Conservation (phyloP, 208 protist species). For the Leishmania major region DNA sequence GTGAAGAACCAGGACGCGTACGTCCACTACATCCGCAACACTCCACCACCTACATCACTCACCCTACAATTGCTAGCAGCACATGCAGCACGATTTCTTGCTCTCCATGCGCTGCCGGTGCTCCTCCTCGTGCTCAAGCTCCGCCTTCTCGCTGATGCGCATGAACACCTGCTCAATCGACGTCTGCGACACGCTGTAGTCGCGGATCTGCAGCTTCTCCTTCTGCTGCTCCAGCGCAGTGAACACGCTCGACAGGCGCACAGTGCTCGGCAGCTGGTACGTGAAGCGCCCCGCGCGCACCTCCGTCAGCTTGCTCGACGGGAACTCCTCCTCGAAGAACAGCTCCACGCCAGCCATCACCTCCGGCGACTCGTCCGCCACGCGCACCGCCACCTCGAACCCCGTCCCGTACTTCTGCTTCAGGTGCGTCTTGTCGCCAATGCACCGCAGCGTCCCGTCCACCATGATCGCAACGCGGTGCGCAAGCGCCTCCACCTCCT, state of each 20-base stretch:
- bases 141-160: constrained; percentile 66
- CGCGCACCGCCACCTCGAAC: constrained; percentile 57
- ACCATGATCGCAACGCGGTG: constrained; percentile 90
- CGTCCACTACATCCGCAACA: too few species aligned
- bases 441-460: constrained; percentile 81
- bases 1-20: too few species aligned
- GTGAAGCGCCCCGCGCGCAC: constrained; percentile 42
- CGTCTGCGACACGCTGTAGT: constrained; percentile 82
- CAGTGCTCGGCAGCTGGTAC: constrained; percentile 43
- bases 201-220: constrained; percentile 43
- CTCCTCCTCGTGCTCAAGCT: constrained; percentile 38
- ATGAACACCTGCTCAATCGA: constrained; percentile 91
- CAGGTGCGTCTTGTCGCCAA: constrained; percentile 88
- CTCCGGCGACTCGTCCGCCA: constrained; percentile 20
- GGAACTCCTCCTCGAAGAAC: constrained; percentile 47
- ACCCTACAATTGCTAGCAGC: too few species aligned
- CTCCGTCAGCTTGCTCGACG: constrained; percentile 37
- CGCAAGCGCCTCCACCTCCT: constrained; percentile 91
- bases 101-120: not conserved
- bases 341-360: constrained; percentile 18
- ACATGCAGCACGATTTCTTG: not conserved
- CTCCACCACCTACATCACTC: too few species aligned
- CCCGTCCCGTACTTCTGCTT: constrained; percentile 79
- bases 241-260: constrained; percentile 49
- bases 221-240: constrained; percentile 44